These are phyloP conservation scores for Aspergillus ostianus DNA, from an alignment of 495 filamentous ascomycete species.

Conservation along the genomic window DNA sequence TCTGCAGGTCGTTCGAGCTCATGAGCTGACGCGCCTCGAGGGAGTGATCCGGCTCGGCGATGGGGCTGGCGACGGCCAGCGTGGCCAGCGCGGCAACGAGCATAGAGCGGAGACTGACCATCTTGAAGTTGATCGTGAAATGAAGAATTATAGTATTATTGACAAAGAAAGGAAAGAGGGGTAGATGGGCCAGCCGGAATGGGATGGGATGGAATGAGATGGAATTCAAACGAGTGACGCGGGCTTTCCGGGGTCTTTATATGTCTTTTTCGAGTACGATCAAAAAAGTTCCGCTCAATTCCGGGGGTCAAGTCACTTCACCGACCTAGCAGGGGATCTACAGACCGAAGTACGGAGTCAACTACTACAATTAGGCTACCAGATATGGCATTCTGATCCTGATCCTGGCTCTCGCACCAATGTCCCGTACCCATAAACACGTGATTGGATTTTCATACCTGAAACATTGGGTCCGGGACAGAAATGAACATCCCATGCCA, in stretches of 20 bases:
- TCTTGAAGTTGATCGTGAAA: slow-evolving; percentile 6
- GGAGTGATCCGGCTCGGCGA: slow-evolving; percentile 8
- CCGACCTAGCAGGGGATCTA: neutral
- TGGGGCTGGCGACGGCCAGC: slow-evolving; percentile 17
- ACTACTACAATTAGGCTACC: neutral
- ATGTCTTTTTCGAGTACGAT: neutral
- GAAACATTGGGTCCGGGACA: neutral
- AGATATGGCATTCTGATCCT: neutral
- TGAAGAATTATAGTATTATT: neutral
- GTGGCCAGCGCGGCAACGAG: slow-evolving; percentile 20
- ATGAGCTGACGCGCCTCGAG: slow-evolving; percentile 17
- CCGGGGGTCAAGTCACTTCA: neutral
- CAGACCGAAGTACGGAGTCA: neutral
- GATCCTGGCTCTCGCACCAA: neutral
- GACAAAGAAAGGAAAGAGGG: neutral
- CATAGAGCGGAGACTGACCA: slow-evolving; percentile 13
- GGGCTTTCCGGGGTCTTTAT: neutral
- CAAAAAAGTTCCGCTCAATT: neutral
- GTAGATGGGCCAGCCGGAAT: neutral
- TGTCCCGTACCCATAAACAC: neutral
- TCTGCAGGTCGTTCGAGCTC: slow-evolving; percentile 40
- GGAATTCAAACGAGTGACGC: neutral
- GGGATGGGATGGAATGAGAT: neutral
- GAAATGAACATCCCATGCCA: neutral
- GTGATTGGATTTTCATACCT: neutral